Evolutionary conservation across 345 rosid genomes (phyloP).

Genomic region (Arabidopsis suecica): DNA sequence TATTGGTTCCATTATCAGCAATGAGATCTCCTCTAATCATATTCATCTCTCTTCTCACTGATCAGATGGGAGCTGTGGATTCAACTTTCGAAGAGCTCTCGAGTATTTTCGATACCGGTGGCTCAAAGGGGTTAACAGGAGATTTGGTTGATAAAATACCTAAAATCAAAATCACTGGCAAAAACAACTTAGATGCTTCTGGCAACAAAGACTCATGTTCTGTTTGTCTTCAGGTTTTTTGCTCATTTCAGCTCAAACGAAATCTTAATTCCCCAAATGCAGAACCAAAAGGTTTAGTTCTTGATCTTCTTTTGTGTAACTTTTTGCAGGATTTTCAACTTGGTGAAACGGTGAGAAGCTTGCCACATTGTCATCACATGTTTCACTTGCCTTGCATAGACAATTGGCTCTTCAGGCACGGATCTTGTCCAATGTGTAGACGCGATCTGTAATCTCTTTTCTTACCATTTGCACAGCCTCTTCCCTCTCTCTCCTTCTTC

Average conservation of each 20-base stretch:
- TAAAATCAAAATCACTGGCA: constrained; percentile 68
- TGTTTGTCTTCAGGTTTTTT: constrained; percentile 92
- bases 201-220: constrained; percentile 88
- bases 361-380: constrained; percentile 98
- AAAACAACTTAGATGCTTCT: constrained; percentile 66
- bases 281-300: neutral
- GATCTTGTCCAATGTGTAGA: constrained; percentile 96
- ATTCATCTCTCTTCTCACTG: constrained; percentile 8
- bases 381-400: constrained; percentile 98
- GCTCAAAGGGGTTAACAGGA: constrained; percentile 76
- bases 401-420: constrained; percentile 92
- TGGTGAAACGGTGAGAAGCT: constrained; percentile 85
- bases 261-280: neutral
- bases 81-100: constrained; percentile 74
- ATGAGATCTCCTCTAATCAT: constrained; percentile 8
- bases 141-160: constrained; percentile 88
- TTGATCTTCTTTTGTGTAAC: neutral
- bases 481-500: constrained; percentile 5
- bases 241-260: neutral
- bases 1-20: neutral
- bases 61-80: constrained; percentile 95
- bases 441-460: constrained; percentile 67
- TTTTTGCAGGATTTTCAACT: constrained; percentile 83
- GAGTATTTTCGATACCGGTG: constrained; percentile 86
- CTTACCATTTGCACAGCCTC: constrained; percentile 39